Conservation (phyloP, 805 yeast species). For the Monosporozyma siamensis region DNA sequence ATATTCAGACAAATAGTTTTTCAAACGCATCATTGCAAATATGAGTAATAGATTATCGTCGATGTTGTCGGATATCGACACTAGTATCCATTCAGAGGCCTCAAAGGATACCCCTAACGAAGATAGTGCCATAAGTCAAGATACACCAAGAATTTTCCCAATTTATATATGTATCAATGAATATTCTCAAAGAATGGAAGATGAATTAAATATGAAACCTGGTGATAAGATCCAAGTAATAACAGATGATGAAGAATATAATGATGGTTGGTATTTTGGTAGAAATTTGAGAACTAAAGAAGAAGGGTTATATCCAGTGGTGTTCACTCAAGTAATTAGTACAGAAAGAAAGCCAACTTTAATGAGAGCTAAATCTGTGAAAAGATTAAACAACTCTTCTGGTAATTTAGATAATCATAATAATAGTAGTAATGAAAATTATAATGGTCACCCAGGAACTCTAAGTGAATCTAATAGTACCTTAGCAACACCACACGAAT, state of each 20-base stretch:
- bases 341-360: slow-evolving; percentile 34
- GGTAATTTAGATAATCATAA: neutral
- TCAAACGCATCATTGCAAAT: neutral
- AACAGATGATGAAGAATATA: slow-evolving; percentile 86
- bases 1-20: too few species aligned
- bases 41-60: slow-evolving; percentile 8
- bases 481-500: slow-evolving; percentile 21
- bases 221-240: slow-evolving; percentile 87
- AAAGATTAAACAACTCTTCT: slow-evolving; percentile 35
- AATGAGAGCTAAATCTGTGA: slow-evolving; percentile 47
- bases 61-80: slow-evolving; percentile 8
- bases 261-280: slow-evolving; percentile 97
- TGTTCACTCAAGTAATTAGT: slow-evolving; percentile 58
- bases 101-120: slow-evolving; percentile 4
- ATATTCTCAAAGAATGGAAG: slow-evolving; percentile 79
- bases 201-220: slow-evolving; percentile 68
- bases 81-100: neutral
- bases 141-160: slow-evolving; percentile 15
- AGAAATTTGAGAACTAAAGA: slow-evolving; percentile 59
- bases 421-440: neutral
- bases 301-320: slow-evolving; percentile 86
- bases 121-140: slow-evolving; percentile 3
- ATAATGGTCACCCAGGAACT: neutral
- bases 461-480: slow-evolving; percentile 15
- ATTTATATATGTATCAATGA: slow-evolving; percentile 65